Evolutionary conservation across 2,329 filamentous ascomycete species (phyloP).

Genomic region (Aulographum hederae): DNA sequence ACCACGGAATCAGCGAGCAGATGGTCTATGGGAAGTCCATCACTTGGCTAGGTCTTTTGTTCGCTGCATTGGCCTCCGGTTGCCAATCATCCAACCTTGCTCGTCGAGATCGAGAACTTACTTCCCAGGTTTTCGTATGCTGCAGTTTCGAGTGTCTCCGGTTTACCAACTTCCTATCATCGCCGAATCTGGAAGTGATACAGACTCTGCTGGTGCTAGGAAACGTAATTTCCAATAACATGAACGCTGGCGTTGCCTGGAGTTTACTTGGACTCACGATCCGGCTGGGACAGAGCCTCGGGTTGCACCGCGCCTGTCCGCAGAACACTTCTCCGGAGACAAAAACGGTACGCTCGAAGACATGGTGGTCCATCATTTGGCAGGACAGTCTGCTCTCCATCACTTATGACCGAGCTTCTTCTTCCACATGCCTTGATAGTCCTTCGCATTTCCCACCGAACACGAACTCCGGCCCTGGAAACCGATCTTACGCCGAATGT

Average conservation of each 20-base stretch:
- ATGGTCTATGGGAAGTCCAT: constrained; percentile 38
- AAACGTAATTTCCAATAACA: constrained; percentile 43
- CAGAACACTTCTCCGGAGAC: constrained; percentile 30
- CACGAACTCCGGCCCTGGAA: constrained; percentile 26
- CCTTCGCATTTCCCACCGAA: constrained; percentile 20
- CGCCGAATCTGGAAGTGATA: constrained; percentile 41
- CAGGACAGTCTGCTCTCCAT: constrained; percentile 45
- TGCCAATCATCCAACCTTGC: constrained; percentile 40
- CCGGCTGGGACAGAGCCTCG: constrained; percentile 40
- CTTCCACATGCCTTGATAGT: constrained; percentile 32
- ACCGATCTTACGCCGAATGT: constrained; percentile 37
- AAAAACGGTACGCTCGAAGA: constrained; percentile 18
- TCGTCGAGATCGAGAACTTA: constrained; percentile 41
- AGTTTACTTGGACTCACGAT: constrained; percentile 41
- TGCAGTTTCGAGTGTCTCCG: constrained; percentile 47
- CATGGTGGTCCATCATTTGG: constrained; percentile 44
- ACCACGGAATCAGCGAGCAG: constrained; percentile 30
- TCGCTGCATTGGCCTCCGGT: constrained; percentile 43
- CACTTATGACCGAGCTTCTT: constrained; percentile 41
- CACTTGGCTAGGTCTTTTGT: constrained; percentile 40
- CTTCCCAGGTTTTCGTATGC: constrained; percentile 48
- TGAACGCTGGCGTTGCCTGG: constrained; percentile 47
- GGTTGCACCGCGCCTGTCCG: constrained; percentile 39
- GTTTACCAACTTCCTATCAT: constrained; percentile 44
- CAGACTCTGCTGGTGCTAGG: constrained; percentile 43